phyloP scores from a whole-genome alignment of 306 rosid genomes.

The Acacia crassicarpa region DNA sequence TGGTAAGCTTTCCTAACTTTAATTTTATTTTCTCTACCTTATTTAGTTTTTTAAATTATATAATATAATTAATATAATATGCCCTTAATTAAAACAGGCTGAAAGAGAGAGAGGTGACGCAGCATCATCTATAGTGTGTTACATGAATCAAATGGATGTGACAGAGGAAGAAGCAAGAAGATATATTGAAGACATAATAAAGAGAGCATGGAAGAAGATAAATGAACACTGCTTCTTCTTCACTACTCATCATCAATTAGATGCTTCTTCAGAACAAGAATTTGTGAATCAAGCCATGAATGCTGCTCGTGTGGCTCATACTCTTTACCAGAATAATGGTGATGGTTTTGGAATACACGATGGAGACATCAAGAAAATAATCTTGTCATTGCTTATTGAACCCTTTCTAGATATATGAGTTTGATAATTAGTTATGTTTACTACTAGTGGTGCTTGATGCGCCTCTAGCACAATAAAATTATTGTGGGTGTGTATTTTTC shows the following conservation, averaged over 20 bases:
- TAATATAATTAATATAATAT: too few species aligned
- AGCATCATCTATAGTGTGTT: slow-evolving; percentile 42
- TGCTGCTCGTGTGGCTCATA: slow-evolving; percentile 41
- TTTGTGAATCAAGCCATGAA: slow-evolving; percentile 27
- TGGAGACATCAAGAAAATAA: neutral
- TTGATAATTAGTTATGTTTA: neutral
- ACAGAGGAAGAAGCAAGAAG: slow-evolving; percentile 37
- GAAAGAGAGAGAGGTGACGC: slow-evolving; percentile 52
- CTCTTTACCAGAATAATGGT: slow-evolving; percentile 36
- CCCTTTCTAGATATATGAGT: slow-evolving; percentile 17
- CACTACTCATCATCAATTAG: neutral
- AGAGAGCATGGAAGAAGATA: slow-evolving; percentile 38
- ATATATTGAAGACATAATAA: slow-evolving; percentile 29
- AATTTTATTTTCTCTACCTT: too few species aligned
- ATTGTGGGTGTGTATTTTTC: neutral
- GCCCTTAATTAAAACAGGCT: slow-evolving; percentile 23
- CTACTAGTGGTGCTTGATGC: neutral
- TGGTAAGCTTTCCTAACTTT: slow-evolving; percentile 27
- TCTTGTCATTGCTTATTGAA: slow-evolving; percentile 32
- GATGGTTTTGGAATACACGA: slow-evolving; percentile 44
- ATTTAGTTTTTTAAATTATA: too few species aligned
- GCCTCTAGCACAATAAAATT: neutral
- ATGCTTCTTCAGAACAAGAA: neutral
- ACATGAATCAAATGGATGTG: slow-evolving; percentile 38
- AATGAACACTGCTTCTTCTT: slow-evolving; percentile 31